These are phyloP conservation scores for Blastomyces parvus DNA, from an alignment of 2,329 filamentous ascomycete species.

Conservation along the genomic window DNA sequence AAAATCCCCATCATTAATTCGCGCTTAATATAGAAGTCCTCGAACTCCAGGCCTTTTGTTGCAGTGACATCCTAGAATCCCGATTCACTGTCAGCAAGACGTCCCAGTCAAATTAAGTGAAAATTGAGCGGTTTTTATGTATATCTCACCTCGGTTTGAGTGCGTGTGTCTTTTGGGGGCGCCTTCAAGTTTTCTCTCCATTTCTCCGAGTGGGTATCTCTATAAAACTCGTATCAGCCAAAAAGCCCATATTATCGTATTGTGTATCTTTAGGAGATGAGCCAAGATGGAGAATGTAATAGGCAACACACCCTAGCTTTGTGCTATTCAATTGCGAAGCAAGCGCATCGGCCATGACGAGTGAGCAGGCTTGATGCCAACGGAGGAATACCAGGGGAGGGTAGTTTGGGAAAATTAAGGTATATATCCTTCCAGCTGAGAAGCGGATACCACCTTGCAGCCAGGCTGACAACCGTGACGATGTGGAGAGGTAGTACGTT, in stretches of 20 bases:
- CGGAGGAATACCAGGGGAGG: not conserved
- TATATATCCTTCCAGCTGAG: not conserved
- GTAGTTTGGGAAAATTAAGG: not conserved
- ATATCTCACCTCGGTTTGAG: constrained; percentile 41
- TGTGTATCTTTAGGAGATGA: not conserved
- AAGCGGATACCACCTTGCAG: not conserved
- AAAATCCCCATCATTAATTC: constrained; percentile 98
- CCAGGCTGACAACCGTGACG: not conserved
- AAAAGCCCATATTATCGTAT: constrained; percentile 9
- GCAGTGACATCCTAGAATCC: constrained; percentile 78
- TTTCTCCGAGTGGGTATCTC: constrained; percentile 32
- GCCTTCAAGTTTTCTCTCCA: constrained; percentile 40
- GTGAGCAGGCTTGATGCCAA: constrained; percentile 4
- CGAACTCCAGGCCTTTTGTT: constrained; percentile 94
- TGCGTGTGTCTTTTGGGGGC: constrained; percentile 40
- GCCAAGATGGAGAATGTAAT: not conserved
- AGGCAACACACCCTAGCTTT: constrained; percentile 11
- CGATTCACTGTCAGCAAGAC: constrained; percentile 14
- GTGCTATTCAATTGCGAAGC: constrained; percentile 15
- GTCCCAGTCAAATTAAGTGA: not conserved
- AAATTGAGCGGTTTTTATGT: not conserved
- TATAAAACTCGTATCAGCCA: constrained; percentile 16
- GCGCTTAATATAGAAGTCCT: constrained; percentile 91
- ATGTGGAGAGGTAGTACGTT: not conserved
- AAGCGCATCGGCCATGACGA: constrained; percentile 19